These are phyloP conservation scores for Pseudonitzschia multistriata DNA, from an alignment of 108 stramenopile species.

Conservation along the genomic window DNA sequence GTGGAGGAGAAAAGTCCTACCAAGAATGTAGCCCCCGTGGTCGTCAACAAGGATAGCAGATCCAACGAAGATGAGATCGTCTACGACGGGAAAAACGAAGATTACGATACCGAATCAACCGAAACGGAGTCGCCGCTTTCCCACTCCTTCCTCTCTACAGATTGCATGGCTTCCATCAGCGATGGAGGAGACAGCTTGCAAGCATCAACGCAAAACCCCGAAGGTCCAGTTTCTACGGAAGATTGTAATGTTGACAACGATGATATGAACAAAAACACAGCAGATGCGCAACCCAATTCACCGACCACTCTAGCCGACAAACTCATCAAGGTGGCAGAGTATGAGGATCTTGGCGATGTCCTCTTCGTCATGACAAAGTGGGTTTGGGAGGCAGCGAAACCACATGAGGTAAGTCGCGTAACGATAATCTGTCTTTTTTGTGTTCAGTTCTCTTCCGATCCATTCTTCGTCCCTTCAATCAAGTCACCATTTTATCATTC, in stretches of 20 bases:
- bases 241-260: too few relatives aligned
- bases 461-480: neutral
- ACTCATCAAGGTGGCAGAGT: slow-evolving; percentile 36
- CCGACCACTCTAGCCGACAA: slow-evolving; percentile 20
- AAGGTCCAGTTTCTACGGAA: too few relatives aligned
- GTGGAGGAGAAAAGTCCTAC: neutral
- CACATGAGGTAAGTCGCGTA: slow-evolving; percentile 45
- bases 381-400: slow-evolving; percentile 40
- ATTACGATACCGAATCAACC: neutral
- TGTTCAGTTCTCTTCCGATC: neutral
- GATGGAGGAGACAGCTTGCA: neutral
- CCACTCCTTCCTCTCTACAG: neutral
- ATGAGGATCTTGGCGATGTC: slow-evolving; percentile 38
- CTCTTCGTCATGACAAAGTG: slow-evolving; percentile 48
- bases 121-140: neutral
- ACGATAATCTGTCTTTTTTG: neutral
- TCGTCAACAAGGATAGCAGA: neutral
- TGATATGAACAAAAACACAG: too few relatives aligned
- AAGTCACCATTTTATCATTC: too few relatives aligned
- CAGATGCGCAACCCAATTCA: neutral
- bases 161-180: neutral
- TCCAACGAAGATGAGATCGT: neutral
- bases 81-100: neutral
- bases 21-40: neutral
- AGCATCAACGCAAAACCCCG: neutral